Base-by-base conservation (phyloP, 176 grass and related monocot genomes). In the Aegilops longissima region DNA sequence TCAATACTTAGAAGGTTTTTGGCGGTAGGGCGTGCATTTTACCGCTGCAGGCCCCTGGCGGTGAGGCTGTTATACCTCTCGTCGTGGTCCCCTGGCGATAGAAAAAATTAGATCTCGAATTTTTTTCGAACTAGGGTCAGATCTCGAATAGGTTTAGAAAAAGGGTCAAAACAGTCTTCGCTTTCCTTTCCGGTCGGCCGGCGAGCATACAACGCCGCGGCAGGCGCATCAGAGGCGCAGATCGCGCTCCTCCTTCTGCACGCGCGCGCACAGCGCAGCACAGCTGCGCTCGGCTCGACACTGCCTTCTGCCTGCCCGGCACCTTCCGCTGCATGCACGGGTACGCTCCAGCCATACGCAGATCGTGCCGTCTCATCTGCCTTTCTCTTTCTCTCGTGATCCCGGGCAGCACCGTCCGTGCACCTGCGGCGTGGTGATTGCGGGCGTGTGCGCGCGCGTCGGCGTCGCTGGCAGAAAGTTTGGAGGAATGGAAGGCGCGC, bases 161-260 rank as follows among this genome's bases (percentile, higher is more conserved):
- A 27, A 27, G 1, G 25, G 25, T 27, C 25, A 27, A 27, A 27
- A 27, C 25, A 86, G 83, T 63, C 83, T 77, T 70, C 49, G 64
- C 72, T 84, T 86, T 85, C 12, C 21, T 35, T 52, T 54, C 64
- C 80, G 89, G 89, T 90, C 89, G 89, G 89, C 84, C 82, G 71
- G 70, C 11, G 82, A 21, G 71, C 59, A 13, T 34, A 65, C 89
- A 79, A 27, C 54, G 71, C 33, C 68, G 88, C 31, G 61, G 87
- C 87, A 88, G 76, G 29, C 65, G 76, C 87, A 79, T 31, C 82
- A 88, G 79, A 67, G 59, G 20, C 45, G 59, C 70, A 67, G 39
- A 76, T 52, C 16, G 30, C 8, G 5, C 9, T 45, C 13, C 14
- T 16, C 49, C 49, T 2, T 16, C 5, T 6, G 49, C 49, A 52